phyloP scores from a whole-genome alignment of 495 filamentous ascomycete species.

The Neurospora sp. region DNA sequence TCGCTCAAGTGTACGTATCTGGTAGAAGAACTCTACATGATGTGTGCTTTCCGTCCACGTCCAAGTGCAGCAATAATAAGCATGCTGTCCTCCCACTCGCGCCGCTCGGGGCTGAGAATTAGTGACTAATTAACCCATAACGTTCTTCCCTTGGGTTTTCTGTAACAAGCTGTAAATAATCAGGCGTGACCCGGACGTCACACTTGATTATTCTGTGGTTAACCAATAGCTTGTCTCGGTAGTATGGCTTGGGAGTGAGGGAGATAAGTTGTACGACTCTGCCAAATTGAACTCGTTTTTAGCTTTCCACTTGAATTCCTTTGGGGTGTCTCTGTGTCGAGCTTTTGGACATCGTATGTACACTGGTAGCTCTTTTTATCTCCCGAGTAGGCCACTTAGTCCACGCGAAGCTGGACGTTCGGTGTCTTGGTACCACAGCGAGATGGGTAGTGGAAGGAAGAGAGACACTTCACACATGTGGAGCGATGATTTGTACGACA shows the following conservation, averaged over 20 bases:
- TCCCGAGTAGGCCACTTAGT: not conserved
- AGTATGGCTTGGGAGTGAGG: not conserved
- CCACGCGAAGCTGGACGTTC: not conserved
- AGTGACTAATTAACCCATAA: not conserved
- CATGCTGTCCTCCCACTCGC: not conserved
- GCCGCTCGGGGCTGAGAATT: not conserved
- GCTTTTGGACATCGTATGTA: not conserved
- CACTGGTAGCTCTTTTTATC: not conserved
- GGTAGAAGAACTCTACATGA: not conserved
- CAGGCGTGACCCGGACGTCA: not conserved
- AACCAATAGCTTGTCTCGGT: not conserved
- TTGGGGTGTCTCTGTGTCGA: not conserved
- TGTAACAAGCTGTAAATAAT: not conserved
- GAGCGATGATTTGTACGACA: not conserved
- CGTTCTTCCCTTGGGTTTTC: not conserved
- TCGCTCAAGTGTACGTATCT: not conserved
- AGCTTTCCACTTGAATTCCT: not conserved
- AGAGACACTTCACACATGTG: not conserved
- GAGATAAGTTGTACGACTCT: not conserved
- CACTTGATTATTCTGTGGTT: not conserved
- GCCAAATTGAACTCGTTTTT: not conserved
- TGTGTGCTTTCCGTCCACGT: not conserved
- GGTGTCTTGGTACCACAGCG: not conserved
- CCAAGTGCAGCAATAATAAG: not conserved
- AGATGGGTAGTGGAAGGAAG: not conserved